Evolutionary conservation across 805 yeast species (phyloP), one percentile per base, ranked within the genome.

Genomic region (Kluyveromyces siamensis): DNA sequence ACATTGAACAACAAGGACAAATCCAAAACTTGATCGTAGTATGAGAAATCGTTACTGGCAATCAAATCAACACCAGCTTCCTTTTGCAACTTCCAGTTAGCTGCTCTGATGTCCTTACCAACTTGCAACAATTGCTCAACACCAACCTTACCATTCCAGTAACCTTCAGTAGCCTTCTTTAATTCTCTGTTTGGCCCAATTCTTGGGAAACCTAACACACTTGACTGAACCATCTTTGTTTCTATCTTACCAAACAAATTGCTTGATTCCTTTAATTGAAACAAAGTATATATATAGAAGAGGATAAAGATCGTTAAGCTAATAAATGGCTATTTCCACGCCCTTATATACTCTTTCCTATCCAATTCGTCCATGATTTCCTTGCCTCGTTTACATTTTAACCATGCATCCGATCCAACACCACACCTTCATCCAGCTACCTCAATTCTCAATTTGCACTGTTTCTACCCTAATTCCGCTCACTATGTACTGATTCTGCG

Each of bases 151-250:
- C 97, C 97, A 61, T 80, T 72, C 99, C 99, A 93, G 91, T 93
- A 93, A 71, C 96, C 86, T 79, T 93, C 99, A 62, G 99, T 93
- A 73, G 88, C 87, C 77, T 93, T 93, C 79, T 93, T 93, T 74
- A 93, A 84, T 79, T 93, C 99, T 83, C 99, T 93, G 79, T 89
- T 89, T 65, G 96, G 93, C 68, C 99, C 99, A 69, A 91, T 93
- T 80, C 99, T 93, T 77, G 99, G 99, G 93, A 93, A 93, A 73
- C 99, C 99, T 76, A 93, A 82, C 65, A 93, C 95, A 69, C 96
- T 82, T 57, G 98, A 91, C 75, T 84, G 84, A 74, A 91, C 98
- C 98, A 91, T 91, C 66, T 52, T 30, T 30, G 35, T 30, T 13
- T 30, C 8, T 30, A 30, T 30, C 14, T 30, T 30, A 21, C 77